Percentiles rank a stretch among this genome's conserved stretches.
Evolutionary conservation across 2,329 filamentous ascomycete genomes (phyloP).

Genomic region (Macrophomina pseudophaseolina): DNA sequence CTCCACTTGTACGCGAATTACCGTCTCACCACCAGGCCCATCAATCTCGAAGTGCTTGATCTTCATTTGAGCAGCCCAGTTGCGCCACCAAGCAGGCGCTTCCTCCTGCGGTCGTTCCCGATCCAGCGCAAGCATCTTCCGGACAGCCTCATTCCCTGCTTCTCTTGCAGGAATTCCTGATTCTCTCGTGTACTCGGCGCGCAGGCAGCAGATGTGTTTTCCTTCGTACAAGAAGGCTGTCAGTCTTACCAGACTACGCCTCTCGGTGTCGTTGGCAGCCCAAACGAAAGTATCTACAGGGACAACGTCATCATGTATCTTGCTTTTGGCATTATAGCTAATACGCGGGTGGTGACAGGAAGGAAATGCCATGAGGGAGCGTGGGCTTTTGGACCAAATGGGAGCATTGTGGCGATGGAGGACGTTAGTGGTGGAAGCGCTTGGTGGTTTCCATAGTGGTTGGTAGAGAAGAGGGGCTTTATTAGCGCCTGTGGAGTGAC

Average conservation of each 20-base stretch:
- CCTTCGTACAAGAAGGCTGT: constrained; percentile 21
- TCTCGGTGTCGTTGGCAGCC: constrained; percentile 12
- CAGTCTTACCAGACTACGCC: constrained; percentile 18
- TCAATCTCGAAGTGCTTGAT: constrained; percentile 30
- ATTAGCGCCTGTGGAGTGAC: neutral
- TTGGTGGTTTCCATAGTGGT: neutral
- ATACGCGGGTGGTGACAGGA: neutral
- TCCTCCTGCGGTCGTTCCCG: neutral
- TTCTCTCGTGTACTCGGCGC: neutral
- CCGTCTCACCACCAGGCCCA: constrained; percentile 30
- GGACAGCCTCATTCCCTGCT: neutral
- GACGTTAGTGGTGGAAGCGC: neutral
- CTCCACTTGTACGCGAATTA: constrained; percentile 32
- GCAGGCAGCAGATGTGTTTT: neutral
- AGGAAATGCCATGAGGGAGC: neutral
- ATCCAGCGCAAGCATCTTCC: neutral
- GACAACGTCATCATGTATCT: constrained; percentile 22
- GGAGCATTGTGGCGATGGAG: neutral
- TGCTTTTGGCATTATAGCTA: neutral
- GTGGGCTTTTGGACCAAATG: neutral
- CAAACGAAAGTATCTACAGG: constrained; percentile 28
- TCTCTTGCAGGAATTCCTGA: neutral
- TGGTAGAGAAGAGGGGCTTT: neutral
- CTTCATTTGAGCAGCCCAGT: neutral
- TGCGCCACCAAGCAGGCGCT: neutral